Conservation (phyloP, 192 early-diverging fungal species). For the Backusella sp. region DNA sequence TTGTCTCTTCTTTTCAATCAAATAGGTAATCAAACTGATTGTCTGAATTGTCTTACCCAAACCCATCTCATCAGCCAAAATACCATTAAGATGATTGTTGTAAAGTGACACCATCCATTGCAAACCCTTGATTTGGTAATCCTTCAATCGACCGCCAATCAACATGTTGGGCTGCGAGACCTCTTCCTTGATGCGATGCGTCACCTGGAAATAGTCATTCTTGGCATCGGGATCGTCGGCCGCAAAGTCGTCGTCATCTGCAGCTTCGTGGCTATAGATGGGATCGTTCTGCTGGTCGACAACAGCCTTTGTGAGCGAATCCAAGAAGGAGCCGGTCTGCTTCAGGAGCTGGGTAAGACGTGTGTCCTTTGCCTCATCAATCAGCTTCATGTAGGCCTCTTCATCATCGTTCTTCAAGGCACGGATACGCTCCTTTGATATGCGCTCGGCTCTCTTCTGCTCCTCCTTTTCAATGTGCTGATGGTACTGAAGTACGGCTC, state of each 20-base stretch:
- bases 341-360: slow-evolving; percentile 89
- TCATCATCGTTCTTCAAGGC: slow-evolving; percentile 98
- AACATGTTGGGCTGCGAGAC: slow-evolving; percentile 81
- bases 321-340: slow-evolving; percentile 88
- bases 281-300: slow-evolving; percentile 73
- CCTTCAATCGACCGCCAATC: slow-evolving; percentile 90
- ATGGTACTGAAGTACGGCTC: slow-evolving; percentile 75
- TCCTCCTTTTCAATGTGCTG: slow-evolving; percentile 90
- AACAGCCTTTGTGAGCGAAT: slow-evolving; percentile 82
- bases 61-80: slow-evolving; percentile 97
- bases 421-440: slow-evolving; percentile 92
- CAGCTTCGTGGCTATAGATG: slow-evolving; percentile 38
- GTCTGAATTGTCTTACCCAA: slow-evolving; percentile 92
- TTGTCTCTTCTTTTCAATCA: slow-evolving; percentile 94
- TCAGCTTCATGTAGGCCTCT: slow-evolving; percentile 92
- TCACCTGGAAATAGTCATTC: slow-evolving; percentile 82
- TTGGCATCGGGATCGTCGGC: slow-evolving; percentile 41
- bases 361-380: slow-evolving; percentile 95
- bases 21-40: slow-evolving; percentile 91
- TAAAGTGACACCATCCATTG: slow-evolving; percentile 99
- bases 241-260: slow-evolving; percentile 13
- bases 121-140: slow-evolving; percentile 95
- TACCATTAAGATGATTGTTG: slow-evolving; percentile 98
- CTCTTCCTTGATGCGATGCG: slow-evolving; percentile 85
- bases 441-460: slow-evolving; percentile 78